Percentiles rank a stretch among this genome's conserved stretches.
Evolutionary conservation across 805 yeast genomes (phyloP).

Genomic region (Myxozyma kluyveri): DNA sequence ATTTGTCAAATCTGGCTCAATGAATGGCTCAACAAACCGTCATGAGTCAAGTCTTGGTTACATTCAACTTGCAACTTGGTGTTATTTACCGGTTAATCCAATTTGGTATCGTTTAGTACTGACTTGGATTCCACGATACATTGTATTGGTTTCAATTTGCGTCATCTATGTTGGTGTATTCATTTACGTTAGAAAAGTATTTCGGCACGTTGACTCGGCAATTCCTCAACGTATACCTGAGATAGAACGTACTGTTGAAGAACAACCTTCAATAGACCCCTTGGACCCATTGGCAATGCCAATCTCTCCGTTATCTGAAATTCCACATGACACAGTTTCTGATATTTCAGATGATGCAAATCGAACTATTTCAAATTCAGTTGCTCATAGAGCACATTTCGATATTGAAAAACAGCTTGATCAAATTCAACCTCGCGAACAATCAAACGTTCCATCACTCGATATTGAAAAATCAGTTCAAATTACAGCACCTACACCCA

Average conservation of each 20-base stretch:
- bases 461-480: no score
- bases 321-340: background rate
- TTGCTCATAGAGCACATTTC: background rate
- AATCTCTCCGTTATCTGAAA: no score
- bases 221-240: background rate
- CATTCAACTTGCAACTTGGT: slow-evolving; percentile 65
- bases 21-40: slow-evolving; percentile 16
- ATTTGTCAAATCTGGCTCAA: slow-evolving; percentile 44
- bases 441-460: background rate
- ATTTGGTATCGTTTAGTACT: slow-evolving; percentile 69
- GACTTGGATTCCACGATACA: slow-evolving; percentile 79
- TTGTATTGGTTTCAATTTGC: slow-evolving; percentile 60
- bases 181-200: slow-evolving; percentile 64
- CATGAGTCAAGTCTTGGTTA: slow-evolving; percentile 48
- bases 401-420: background rate
- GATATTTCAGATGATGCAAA: background rate
- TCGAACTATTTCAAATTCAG: background rate
- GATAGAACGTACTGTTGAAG: background rate
- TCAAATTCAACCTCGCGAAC: no score
- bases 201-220: slow-evolving; percentile 38
- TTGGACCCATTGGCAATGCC: no score
- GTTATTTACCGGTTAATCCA: slow-evolving; percentile 72
- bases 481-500: no score
- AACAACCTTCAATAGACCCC: background rate
- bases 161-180: slow-evolving; percentile 68